Evolutionary conservation across 2,329 filamentous ascomycete species (phyloP).

Genomic region (Botrytis porri): DNA sequence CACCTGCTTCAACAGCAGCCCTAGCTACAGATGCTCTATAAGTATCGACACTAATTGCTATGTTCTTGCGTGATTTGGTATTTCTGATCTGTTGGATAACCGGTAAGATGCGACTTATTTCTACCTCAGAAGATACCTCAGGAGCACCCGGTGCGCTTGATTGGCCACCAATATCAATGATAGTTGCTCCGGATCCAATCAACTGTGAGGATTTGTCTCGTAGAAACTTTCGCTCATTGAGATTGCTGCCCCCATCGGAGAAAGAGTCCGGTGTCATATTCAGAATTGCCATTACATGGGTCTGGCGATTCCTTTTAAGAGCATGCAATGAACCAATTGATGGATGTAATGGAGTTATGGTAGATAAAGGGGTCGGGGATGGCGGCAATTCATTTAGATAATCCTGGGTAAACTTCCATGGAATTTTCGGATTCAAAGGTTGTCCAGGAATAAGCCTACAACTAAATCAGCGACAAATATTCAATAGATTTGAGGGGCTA

Average conservation of each 20-base stretch:
- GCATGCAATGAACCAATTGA: conserved; percentile 56
- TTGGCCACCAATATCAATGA: conserved; percentile 91
- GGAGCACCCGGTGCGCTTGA: conserved; percentile 77
- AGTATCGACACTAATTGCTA: conserved; percentile 88
- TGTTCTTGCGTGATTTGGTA: conserved; percentile 56
- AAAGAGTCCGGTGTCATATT: conserved; percentile 97
- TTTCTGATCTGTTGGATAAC: conserved; percentile 71
- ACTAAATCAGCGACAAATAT: conserved; percentile 22
- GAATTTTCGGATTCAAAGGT: conserved; percentile 50
- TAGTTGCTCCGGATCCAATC: conserved; percentile 65
- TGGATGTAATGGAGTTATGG: conserved; percentile 54
- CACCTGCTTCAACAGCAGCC: conserved; percentile 72
- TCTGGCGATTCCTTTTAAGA: conserved; percentile 52
- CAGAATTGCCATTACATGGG: conserved; percentile 87
- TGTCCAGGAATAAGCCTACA: conserved; percentile 54
- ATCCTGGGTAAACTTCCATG: conserved; percentile 60
- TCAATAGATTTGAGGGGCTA: neutral
- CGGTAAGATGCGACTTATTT: conserved; percentile 74
- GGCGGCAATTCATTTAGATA: conserved; percentile 57
- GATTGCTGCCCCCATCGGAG: conserved; percentile 74
- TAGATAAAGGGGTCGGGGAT: conserved; percentile 51
- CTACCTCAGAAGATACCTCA: conserved; percentile 68
- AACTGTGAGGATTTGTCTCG: conserved; percentile 38
- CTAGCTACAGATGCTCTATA: conserved; percentile 83
- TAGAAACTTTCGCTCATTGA: conserved; percentile 36